Evolutionary conservation across 2,329 filamentous ascomycete genomes (phyloP), one percentile per base, ranked within the genome.

Genomic region (Dactylellina haptotyla): DNA sequence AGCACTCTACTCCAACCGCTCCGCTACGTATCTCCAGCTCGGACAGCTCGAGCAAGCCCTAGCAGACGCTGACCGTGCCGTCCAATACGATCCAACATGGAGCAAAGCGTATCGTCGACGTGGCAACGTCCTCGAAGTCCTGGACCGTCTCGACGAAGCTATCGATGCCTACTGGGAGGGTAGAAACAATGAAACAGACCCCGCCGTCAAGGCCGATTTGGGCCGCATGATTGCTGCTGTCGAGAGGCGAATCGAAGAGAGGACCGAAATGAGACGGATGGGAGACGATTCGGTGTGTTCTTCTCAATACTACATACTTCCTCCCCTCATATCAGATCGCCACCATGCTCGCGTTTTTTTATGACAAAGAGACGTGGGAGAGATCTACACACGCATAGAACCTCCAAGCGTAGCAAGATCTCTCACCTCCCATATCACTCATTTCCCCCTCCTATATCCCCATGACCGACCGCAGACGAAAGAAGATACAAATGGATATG

Each of bases 1-100:
- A 9, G 67, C 75, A 4, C 77, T 78, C 48, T 77, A 78, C 59
- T 78, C 76, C 8, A 78, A 78, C 56, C 75, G 77, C 32, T 75
- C 76, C 12, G 77, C 76, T 4, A 69, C 76, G 3, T 67, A 77
- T 14, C 61, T 77, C 37, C 75, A 76, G 8, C 70, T 78, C 32
- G 75, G 75, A 8, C 76, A 77, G 30, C 71, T 76, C 26, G 56
- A 65, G 14, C 75, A 76, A 9, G 77, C 77, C 5, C 45, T 78
- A 5, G 66, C 76, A 43, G 77, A 78, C 61, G 77, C 77, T 45
- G 77, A 77, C 32, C 64, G 51, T 41, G 75, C 75, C 9, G 75
- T 77, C 28, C 67, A 77, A 56, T 73, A 64, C 28, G 75, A 77
- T 46, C 75, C 76, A 2, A 77, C 65, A 57, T 78, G 77, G 77